phyloP scores from a whole-genome alignment of 2,329 filamentous ascomycete genomes.

The Trichoderma sp. region DNA sequence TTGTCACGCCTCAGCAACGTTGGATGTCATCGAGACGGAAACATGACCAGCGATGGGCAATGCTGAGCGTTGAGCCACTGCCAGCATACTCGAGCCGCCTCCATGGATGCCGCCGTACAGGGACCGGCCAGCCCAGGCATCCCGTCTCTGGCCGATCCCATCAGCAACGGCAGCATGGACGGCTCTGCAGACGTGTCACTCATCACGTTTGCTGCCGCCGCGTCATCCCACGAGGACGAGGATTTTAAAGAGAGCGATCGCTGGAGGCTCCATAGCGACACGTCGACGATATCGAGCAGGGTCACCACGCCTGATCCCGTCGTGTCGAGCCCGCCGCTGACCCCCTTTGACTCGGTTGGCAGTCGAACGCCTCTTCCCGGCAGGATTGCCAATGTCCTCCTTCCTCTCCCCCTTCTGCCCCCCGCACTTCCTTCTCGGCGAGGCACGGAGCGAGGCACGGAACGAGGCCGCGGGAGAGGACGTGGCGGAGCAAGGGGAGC shows the following conservation, averaged over 20 bases:
- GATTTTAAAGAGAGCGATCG: slow-evolving; percentile 29
- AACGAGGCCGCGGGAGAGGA: slow-evolving; percentile 17
- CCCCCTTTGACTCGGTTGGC: slow-evolving; percentile 19
- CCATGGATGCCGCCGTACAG: slow-evolving; percentile 23
- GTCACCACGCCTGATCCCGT: slow-evolving; percentile 29
- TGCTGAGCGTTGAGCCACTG: slow-evolving; percentile 20
- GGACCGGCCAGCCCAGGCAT: slow-evolving; percentile 10
- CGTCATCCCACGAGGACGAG: slow-evolving; percentile 29
- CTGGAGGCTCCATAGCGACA: slow-evolving; percentile 28
- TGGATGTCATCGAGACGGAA: slow-evolving; percentile 13
- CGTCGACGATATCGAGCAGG: slow-evolving; percentile 31
- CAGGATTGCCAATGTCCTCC: slow-evolving; percentile 18
- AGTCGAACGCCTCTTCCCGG: slow-evolving; percentile 20
- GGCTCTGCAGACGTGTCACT: slow-evolving; percentile 8
- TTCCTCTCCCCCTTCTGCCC: slow-evolving; percentile 21
- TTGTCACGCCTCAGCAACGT: not conserved
- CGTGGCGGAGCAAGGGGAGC: slow-evolving; percentile 11
- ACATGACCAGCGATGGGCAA: slow-evolving; percentile 21
- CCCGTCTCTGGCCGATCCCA: not conserved
- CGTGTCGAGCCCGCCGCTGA: slow-evolving; percentile 22
- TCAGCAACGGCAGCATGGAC: slow-evolving; percentile 10
- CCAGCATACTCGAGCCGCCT: slow-evolving; percentile 20
- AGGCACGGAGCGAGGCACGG: slow-evolving; percentile 8
- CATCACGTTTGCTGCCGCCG: slow-evolving; percentile 17
- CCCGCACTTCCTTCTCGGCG: slow-evolving; percentile 14